Evolutionary conservation across 371 early-diverging fungal genomes (phyloP), one percentile per base, ranked within the genome.

Genomic region (Rhizomucor miehei): DNA sequence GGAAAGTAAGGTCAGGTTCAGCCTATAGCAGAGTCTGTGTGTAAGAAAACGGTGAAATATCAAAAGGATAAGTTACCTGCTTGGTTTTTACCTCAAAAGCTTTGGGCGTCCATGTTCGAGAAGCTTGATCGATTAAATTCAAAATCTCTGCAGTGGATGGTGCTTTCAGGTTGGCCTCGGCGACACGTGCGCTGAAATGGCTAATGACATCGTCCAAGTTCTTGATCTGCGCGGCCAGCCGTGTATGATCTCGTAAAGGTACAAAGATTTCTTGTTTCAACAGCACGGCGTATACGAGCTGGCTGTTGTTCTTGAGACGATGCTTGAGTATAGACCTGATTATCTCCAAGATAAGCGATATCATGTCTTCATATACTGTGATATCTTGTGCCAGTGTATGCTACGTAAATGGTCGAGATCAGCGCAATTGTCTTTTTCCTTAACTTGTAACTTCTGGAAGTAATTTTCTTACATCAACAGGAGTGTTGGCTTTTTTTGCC

Each of bases 201-300:
- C 68, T 61, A 48, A 87, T 84, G 9, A 86, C 84, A 54, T 81
- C 56, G 24, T 85, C 88, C 36, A 88, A 70, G 48, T 88, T 88
- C 11, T 73, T 73, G 23, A 88, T 81, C 39, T 86, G 54, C n/a
- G 80, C 77, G 11, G 73, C 62, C 44, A 89, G 74, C 41, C 86
- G 65, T 20, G 68, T 61, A 45, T 84, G 77, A 9, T 62, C 58
- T 23, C 77, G 66, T 51, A 87, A 80, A 24, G 72, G 80, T 0
- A 65, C 69, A 61, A 89, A 88, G 48, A 85, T 75, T 34, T 88
- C 89, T 23, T 80, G 72, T 53, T 86, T 82, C 45, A 88, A 82
- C 16, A 90, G 65, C 10, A 90, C 60, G 0, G 89, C 83, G 59
- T 90, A 89, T 1, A 88, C 80, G n/a, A 90, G 72, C 57, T 89